Evolutionary conservation across 2,329 filamentous ascomycete genomes (phyloP).

Genomic region (Pseudocercospora fuligena): DNA sequence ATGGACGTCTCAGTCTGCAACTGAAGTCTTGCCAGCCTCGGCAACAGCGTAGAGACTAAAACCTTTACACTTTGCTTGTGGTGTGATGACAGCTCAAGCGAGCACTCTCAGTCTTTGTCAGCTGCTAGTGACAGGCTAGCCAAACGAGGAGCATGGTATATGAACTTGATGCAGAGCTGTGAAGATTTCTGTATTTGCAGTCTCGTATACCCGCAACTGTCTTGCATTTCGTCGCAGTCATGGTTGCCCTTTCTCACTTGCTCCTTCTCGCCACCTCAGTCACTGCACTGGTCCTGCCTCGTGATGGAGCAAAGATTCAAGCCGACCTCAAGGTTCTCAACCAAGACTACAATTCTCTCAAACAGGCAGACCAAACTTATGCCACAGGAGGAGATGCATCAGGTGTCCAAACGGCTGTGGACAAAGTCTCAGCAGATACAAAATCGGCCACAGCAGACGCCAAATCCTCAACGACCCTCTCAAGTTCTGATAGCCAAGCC

Average conservation of each 20-base stretch:
- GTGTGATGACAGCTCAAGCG: neutral
- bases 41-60: no score
- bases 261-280: neutral
- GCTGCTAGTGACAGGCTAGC: neutral
- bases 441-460: no score
- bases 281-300: neutral
- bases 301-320: neutral
- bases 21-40: no score
- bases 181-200: neutral
- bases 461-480: no score
- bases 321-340: no score
- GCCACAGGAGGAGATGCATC: neutral
- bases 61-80: no score
- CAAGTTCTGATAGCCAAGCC: no score
- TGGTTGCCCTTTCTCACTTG: neutral
- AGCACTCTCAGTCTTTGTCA: neutral
- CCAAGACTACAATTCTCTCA: no score
- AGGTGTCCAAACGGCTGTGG: neutral
- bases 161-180: neutral
- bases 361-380: neutral
- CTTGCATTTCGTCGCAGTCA: neutral
- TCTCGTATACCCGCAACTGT: neutral
- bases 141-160: neutral
- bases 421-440: no score
- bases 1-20: neutral